Percentiles rank a stretch among this genome's conserved stretches.
These are phyloP conservation scores for Aspergillus sp. DNA, from an alignment of 2,329 filamentous ascomycete species.

Conservation along the genomic window DNA sequence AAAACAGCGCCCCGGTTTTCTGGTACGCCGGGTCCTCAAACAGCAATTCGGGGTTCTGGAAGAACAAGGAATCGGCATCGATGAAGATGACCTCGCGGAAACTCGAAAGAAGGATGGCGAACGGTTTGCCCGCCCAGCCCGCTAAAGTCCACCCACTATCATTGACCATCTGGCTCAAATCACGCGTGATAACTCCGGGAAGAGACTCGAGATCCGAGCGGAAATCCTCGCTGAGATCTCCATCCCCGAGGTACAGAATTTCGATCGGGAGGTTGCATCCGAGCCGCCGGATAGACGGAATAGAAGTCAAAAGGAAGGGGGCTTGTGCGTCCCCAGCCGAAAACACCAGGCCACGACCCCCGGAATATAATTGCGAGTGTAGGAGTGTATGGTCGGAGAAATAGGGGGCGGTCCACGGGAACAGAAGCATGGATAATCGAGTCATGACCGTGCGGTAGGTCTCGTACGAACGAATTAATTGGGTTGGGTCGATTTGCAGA, in stretches of 20 bases:
- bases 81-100: conserved; percentile 51
- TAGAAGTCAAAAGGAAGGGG: conserved; percentile 44
- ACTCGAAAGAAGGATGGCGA: conserved; percentile 47
- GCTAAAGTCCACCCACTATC: conserved; percentile 46
- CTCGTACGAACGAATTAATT: conserved; percentile 43
- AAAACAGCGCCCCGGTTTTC: conserved; percentile 47
- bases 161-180: conserved; percentile 46
- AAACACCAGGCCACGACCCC: conserved; percentile 45
- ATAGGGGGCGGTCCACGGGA: conserved; percentile 35
- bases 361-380: conserved; percentile 42
- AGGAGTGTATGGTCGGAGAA: conserved; percentile 47
- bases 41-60: conserved; percentile 42
- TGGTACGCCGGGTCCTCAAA: conserved; percentile 45
- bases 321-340: conserved; percentile 47
- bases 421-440: conserved; percentile 37
- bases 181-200: conserved; percentile 45
- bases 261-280: conserved; percentile 20
- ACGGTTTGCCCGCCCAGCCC: conserved; percentile 50
- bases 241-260: conserved; percentile 36
- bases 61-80: conserved; percentile 47
- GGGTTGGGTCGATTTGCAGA: conserved; percentile 16
- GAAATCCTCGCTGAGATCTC: conserved; percentile 44
- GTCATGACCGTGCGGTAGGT: conserved; percentile 42
- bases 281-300: conserved; percentile 23
- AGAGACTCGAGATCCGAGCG: conserved; percentile 43